Percentiles rank a stretch among this genome's conserved stretches.
Evolutionary conservation across 192 early-diverging fungal genomes (phyloP).

Genomic region (Entomortierella lignicola): DNA sequence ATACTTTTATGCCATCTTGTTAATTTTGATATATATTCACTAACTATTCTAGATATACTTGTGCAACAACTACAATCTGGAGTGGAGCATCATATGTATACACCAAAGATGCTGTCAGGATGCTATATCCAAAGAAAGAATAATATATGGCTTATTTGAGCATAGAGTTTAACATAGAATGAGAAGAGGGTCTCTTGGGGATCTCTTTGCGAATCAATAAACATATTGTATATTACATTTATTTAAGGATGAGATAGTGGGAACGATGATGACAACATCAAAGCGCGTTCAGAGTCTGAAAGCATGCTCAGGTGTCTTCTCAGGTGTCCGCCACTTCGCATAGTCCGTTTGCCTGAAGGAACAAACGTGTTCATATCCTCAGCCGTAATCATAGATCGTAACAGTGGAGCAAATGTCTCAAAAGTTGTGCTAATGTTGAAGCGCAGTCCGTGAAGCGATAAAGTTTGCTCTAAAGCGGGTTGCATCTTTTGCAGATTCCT

Average conservation of each 20-base stretch:
- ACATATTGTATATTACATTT: background rate
- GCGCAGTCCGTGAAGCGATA: conserved; percentile 28
- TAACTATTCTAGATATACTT: conserved; percentile 77
- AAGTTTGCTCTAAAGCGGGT: conserved; percentile 34
- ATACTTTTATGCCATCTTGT: too few relatives aligned
- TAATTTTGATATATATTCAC: too few relatives aligned
- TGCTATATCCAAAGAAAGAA: conserved; percentile 61
- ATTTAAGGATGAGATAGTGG: conserved; percentile 1
- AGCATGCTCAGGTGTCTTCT: conserved; percentile 30
- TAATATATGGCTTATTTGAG: background rate
- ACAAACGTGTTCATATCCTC: conserved; percentile 26
- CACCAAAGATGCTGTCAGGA: conserved; percentile 79
- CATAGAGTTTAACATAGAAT: too few relatives aligned
- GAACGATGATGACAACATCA: conserved; percentile 25
- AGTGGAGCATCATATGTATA: conserved; percentile 80
- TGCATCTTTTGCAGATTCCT: conserved; percentile 31
- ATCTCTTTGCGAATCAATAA: too few relatives aligned
- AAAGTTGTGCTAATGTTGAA: conserved; percentile 29
- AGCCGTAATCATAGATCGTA: conserved; percentile 33
- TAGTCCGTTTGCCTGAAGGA: conserved; percentile 34
- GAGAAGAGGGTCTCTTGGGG: too few relatives aligned
- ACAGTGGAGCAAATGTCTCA: conserved; percentile 18
- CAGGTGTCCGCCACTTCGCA: conserved; percentile 48
- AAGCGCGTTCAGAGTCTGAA: conserved; percentile 19
- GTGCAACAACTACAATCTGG: conserved; percentile 83